These are phyloP conservation scores for Hylodesmum podocarpum DNA, from an alignment of 306 rosid genomes.

Conservation along the genomic window DNA sequence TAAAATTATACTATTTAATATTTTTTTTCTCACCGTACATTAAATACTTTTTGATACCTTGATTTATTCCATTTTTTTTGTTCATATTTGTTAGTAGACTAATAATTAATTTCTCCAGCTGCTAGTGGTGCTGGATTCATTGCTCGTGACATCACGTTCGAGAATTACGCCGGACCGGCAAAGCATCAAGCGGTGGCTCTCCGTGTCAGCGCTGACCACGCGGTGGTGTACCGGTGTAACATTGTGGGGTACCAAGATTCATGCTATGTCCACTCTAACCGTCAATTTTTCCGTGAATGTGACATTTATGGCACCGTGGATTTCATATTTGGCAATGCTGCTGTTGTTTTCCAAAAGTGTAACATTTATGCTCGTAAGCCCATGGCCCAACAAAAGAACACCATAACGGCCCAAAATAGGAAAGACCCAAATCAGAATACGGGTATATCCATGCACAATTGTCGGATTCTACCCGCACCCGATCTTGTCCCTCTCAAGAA, in stretches of 20 bases:
- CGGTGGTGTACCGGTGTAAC: constrained; percentile 68
- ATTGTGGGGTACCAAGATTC: constrained; percentile 75
- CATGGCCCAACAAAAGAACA: constrained; percentile 68
- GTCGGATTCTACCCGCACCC: constrained; percentile 56
- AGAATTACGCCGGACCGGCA: constrained; percentile 76
- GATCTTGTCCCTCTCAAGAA: constrained; percentile 59
- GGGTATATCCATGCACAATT: constrained; percentile 84
- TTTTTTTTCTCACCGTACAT: no score
- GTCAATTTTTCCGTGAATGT: constrained; percentile 79
- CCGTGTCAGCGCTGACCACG: constrained; percentile 86
- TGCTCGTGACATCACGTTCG: constrained; percentile 79
- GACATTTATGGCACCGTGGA: constrained; percentile 77
- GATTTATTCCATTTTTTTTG: neutral
- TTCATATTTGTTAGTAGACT: neutral
- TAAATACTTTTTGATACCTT: neutral
- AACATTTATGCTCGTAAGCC: constrained; percentile 80
- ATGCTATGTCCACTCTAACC: constrained; percentile 85
- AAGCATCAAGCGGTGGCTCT: constrained; percentile 94
- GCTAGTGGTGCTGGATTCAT: constrained; percentile 79
- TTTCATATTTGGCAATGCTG: constrained; percentile 91
- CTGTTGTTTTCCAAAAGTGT: constrained; percentile 80
- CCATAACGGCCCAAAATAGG: constrained; percentile 86
- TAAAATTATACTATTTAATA: no score
- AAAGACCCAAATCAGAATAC: constrained; percentile 96
- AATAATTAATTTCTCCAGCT: constrained; percentile 44